Percentiles rank a stretch among this genome's conserved stretches.
Evolutionary conservation across 2,329 filamentous ascomycete genomes (phyloP).

Genomic region (Exophiala alcalophila): DNA sequence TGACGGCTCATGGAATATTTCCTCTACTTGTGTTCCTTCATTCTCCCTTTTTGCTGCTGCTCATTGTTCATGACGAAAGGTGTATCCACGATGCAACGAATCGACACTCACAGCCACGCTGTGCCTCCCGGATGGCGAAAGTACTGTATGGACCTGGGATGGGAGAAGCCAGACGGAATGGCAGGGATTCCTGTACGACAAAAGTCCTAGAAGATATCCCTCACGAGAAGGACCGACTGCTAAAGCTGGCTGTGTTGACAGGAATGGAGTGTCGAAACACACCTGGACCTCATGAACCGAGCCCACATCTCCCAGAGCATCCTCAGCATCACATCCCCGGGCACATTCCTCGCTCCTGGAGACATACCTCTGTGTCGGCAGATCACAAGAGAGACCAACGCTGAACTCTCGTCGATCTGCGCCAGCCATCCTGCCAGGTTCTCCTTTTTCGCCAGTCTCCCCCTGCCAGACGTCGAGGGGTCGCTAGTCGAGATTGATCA

Average conservation of each 20-base stretch:
- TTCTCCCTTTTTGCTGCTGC: no score
- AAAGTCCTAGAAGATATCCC: not conserved
- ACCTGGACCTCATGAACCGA: constrained; percentile 51
- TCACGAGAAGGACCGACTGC: not conserved
- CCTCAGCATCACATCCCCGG: constrained; percentile 54
- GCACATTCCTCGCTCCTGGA: constrained; percentile 42
- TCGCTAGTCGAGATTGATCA: constrained; percentile 48
- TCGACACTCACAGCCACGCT: constrained; percentile 16
- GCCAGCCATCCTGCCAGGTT: constrained; percentile 41
- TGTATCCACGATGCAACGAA: constrained; percentile 9
- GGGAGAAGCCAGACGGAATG: constrained; percentile 12
- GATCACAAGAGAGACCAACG: constrained; percentile 37
- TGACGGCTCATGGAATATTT: no score
- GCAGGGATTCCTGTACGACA: constrained; percentile 7
- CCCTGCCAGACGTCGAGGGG: constrained; percentile 49
- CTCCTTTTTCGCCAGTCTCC: constrained; percentile 53
- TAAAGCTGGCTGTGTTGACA: constrained; percentile 8
- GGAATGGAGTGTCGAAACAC: constrained; percentile 46
- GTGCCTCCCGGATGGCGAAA: constrained; percentile 10
- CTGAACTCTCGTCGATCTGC: constrained; percentile 28
- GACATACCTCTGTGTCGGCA: constrained; percentile 38
- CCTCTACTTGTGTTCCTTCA: no score
- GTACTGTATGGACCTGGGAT: constrained; percentile 9
- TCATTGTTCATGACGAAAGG: no score
- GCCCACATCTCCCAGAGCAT: constrained; percentile 51